Conservation (phyloP, 2,329 filamentous ascomycete genomes). For the Calonectria pauciramosa region DNA sequence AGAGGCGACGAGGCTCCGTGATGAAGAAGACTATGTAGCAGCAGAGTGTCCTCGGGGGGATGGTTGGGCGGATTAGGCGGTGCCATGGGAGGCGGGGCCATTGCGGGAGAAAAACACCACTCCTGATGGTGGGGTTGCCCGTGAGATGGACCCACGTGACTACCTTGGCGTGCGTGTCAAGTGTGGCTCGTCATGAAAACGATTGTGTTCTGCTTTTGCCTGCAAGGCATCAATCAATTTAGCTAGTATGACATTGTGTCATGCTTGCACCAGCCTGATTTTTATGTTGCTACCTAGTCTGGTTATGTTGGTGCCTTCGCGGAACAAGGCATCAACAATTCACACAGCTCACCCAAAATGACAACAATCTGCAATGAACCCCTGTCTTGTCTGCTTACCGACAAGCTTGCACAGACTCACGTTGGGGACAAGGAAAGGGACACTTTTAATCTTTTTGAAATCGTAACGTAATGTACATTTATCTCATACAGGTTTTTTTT, state of each 20-base stretch:
- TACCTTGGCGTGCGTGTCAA: conserved; percentile 36
- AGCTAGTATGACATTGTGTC: neutral
- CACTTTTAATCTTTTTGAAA: neutral
- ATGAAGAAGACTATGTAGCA: conserved; percentile 32
- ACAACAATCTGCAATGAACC: neutral
- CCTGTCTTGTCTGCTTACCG: neutral
- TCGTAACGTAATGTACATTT: neutral
- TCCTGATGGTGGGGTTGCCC: conserved; percentile 50
- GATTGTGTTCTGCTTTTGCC: conserved; percentile 12
- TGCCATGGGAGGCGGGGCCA: conserved; percentile 41
- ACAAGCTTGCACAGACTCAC: neutral
- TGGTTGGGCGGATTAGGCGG: conserved; percentile 27
- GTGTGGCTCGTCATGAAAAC: conserved; percentile 27
- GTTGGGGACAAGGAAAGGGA: neutral
- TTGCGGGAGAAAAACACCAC: conserved; percentile 51
- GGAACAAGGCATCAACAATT: neutral
- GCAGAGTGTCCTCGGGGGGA: conserved; percentile 38
- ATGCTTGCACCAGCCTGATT: neutral
- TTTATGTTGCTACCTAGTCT: neutral
- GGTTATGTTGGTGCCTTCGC: neutral
- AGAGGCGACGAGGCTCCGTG: conserved; percentile 36
- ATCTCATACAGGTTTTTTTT: conserved; percentile 30
- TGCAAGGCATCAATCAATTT: conserved; percentile 17
- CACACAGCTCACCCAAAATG: neutral
- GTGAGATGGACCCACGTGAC: conserved; percentile 52